Evolutionary conservation across 2,329 filamentous ascomycete genomes (phyloP), one percentile per base, ranked within the genome.

Genomic region (Clonostachys rhizophaga): DNA sequence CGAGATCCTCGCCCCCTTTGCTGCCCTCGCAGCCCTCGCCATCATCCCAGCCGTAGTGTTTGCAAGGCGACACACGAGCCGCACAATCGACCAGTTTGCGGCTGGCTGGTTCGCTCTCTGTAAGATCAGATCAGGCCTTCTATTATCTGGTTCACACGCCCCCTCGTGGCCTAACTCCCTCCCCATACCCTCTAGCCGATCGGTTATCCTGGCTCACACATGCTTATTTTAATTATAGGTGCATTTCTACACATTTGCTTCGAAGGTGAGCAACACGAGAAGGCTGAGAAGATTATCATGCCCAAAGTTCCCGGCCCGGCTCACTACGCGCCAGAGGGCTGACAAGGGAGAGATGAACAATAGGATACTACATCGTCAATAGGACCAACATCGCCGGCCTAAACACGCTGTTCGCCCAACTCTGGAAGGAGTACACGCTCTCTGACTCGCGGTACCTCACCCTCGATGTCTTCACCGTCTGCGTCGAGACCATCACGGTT

Each of bases 401-500:
- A 50, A 85, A 90, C 61, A 83, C 84, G 47, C 68, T 94, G 8
- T 86, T 91, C 48, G 89, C 86, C 4, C 89, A 96, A 70, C 73
- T 95, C 41, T 96, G 91, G 91, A 96, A 96, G 62, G 91, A 96
- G 66, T 96, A 96, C 63, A 78, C 88, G 4, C 76, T 91, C 34
- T 91, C 88, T 3, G 91, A 96, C 68, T 95, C 90, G 47, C 79
- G 91, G 40, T 96, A 96, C 60, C 71, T 96, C 55, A 91, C 86
- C 3, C 83, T 84, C 16, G 87, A 94, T 60, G 78, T 85, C 2
- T 91, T 95, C 58, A 90, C 94, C 55, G 72, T 95, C n/a, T 91
- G 87, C 63, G 85, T 95, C 65, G 91, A 96, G 73, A 82, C 78
- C 16, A 81, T 95, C 52, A 95, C 91, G 2, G 83, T 83, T 40